phyloP scores from a whole-genome alignment of 768 basidiomycete species.

The Auricularia cornea region DNA sequence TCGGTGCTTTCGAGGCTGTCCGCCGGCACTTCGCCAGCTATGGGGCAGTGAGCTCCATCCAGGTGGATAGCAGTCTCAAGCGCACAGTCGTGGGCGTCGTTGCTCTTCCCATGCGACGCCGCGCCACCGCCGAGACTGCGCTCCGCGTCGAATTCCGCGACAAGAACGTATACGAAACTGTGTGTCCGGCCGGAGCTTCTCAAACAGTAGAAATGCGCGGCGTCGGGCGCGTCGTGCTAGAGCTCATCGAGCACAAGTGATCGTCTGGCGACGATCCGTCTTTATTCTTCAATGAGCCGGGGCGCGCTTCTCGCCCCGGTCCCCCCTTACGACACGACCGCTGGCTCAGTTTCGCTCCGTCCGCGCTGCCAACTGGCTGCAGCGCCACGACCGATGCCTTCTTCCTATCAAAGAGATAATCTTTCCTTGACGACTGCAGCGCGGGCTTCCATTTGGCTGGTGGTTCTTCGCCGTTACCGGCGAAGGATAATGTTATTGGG shows the following conservation, averaged over 20 bases:
- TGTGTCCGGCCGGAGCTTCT: background rate
- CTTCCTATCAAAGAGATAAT: no score
- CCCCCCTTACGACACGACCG: no score
- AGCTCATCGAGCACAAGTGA: background rate
- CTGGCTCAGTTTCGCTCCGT: no score
- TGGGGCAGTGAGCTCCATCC: background rate
- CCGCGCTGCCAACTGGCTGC: no score
- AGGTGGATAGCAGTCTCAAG: background rate
- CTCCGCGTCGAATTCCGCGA: slow-evolving; percentile 1
- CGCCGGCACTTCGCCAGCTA: background rate
- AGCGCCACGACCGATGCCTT: no score
- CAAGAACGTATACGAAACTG: background rate
- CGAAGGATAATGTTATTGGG: no score
- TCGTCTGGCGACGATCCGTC: background rate
- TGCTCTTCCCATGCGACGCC: background rate
- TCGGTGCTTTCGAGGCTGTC: background rate
- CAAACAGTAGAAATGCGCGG: background rate
- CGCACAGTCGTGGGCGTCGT: background rate
- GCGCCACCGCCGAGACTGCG: background rate
- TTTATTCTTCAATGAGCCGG: no score
- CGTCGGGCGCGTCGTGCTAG: background rate
- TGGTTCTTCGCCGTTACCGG: no score
- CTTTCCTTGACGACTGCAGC: no score
- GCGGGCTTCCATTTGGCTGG: no score
- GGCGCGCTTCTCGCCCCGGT: no score